Evolutionary conservation across 2,329 filamentous ascomycete species (phyloP).

Genomic region (Neonectria ditissima): DNA sequence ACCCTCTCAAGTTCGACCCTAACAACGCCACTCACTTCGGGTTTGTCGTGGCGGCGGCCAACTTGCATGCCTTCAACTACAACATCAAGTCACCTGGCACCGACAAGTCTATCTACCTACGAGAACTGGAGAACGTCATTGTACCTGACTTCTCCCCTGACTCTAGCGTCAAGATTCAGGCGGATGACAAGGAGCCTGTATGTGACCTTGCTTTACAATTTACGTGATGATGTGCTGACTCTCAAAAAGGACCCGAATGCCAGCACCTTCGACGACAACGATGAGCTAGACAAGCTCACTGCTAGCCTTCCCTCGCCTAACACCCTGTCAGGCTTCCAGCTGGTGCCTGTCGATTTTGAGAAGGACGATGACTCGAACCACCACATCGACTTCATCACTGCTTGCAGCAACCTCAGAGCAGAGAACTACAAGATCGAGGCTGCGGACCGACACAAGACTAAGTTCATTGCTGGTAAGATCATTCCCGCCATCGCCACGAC

Average conservation of each 20-base stretch:
- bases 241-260: constrained; percentile 80
- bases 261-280: constrained; percentile 75
- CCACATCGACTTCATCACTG: constrained; percentile 99
- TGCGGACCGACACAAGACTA: constrained; percentile 96
- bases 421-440: constrained; percentile 97
- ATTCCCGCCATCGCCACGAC: constrained; percentile 98
- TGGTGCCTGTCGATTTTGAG: constrained; percentile 94
- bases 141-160: constrained; percentile 95
- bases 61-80: constrained; percentile 98
- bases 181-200: constrained; percentile 90
- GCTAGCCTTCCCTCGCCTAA: constrained; percentile 81
- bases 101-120: constrained; percentile 77
- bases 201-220: constrained; percentile 46
- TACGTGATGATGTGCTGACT: constrained; percentile 21
- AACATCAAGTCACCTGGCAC: constrained; percentile 85
- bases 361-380: constrained; percentile 98
- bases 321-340: constrained; percentile 86
- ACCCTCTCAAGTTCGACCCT: constrained; percentile 88
- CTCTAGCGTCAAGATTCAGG: constrained; percentile 94
- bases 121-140: constrained; percentile 91
- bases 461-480: constrained; percentile 99
- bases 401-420: constrained; percentile 93
- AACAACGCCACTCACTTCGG: constrained; percentile 87
- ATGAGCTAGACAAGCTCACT: constrained; percentile 80
- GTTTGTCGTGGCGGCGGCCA: constrained; percentile 89